A percentile compares a stretch with the other conserved stretches of the same genome.
These are phyloP conservation scores for Wickerhamiella cacticola DNA, from an alignment of 805 yeast species.

Conservation along the genomic window DNA sequence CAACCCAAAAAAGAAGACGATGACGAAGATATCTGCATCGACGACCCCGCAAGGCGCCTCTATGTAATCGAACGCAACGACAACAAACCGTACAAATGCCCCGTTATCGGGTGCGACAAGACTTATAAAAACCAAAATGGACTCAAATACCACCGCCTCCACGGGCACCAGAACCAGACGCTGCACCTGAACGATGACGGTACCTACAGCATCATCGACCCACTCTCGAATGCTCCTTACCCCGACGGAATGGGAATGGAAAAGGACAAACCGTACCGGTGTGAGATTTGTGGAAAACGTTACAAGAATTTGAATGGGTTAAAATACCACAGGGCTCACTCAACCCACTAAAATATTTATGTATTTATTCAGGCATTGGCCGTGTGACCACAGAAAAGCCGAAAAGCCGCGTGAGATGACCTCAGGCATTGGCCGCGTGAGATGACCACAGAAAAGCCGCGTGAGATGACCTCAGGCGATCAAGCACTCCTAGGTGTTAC, in stretches of 20 bases:
- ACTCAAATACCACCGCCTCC: slow-evolving; percentile 83
- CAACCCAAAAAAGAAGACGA: slow-evolving; percentile 27
- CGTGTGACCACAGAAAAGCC: no score
- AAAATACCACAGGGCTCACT: slow-evolving; percentile 94
- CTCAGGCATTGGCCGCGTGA: no score
- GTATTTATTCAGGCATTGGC: slow-evolving; percentile 12
- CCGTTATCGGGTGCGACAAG: slow-evolving; percentile 96
- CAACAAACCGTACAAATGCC: slow-evolving; percentile 91
- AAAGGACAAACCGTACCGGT: slow-evolving; percentile 94
- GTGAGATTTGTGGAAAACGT: slow-evolving; percentile 96
- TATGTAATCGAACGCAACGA: slow-evolving; percentile 88
- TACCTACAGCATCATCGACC: slow-evolving; percentile 82
- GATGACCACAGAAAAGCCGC: no score
- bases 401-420: no score
- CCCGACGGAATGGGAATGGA: slow-evolving; percentile 92
- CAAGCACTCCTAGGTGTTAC: no score
- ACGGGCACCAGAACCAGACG: slow-evolving; percentile 95
- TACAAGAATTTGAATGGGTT: slow-evolving; percentile 93
- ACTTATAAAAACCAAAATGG: slow-evolving; percentile 97
- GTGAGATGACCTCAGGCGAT: no score
- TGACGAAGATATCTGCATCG: slow-evolving; percentile 72
- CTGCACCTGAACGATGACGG: slow-evolving; percentile 87
- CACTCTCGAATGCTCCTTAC: slow-evolving; percentile 65
- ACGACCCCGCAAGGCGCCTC: slow-evolving; percentile 90
- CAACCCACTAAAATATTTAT: slow-evolving; percentile 50